A percentile compares a stretch with the other conserved stretches of the same genome.
phyloP scores from a whole-genome alignment of 1,284 basidiomycete genomes.

The Cystobasidium sp. region DNA sequence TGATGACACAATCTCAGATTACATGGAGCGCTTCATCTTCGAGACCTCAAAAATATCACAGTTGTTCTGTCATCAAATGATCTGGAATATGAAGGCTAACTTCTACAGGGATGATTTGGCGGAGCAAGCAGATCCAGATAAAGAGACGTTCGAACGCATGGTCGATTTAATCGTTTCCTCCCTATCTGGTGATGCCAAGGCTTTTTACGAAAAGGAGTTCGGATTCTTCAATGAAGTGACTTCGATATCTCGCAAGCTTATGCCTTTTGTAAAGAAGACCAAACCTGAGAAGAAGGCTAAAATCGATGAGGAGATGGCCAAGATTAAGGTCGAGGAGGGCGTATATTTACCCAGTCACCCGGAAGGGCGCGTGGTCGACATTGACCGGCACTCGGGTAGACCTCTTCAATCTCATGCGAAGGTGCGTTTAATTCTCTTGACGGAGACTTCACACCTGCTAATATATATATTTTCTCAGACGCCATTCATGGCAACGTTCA shows the following conservation, averaged over 20 bases:
- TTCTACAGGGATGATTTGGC: conserved; percentile 88
- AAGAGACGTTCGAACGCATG: conserved; percentile 88
- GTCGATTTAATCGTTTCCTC: conserved; percentile 79
- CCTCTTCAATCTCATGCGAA: conserved; percentile 98
- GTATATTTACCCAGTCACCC: conserved; percentile 98
- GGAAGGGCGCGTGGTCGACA: conserved; percentile 92
- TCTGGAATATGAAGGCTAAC: conserved; percentile 99
- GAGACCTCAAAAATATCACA: conserved; percentile 98
- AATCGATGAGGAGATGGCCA: conserved; percentile 99
- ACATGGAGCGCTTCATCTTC: conserved; percentile 93
- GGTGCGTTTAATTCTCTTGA: conserved; percentile 59
- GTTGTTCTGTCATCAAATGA: conserved; percentile 98
- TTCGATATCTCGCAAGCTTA: conserved; percentile 95
- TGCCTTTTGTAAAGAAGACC: conserved; percentile 92
- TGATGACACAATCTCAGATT: conserved; percentile 64
- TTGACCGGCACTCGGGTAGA: conserved; percentile 94
- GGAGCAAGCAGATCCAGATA: conserved; percentile 92
- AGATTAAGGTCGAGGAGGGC: conserved; percentile 87
- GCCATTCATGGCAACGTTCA: conserved; percentile 99
- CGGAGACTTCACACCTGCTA: conserved; percentile 2
- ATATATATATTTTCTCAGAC: conserved; percentile 64
- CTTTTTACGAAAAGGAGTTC: conserved; percentile 95
- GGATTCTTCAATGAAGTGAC: conserved; percentile 96
- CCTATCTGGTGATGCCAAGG: conserved; percentile 85
- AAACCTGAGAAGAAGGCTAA: conserved; percentile 99